These are phyloP conservation scores for Flaveria floridana DNA, from an alignment of 140 eudicot species.

Conservation along the genomic window DNA sequence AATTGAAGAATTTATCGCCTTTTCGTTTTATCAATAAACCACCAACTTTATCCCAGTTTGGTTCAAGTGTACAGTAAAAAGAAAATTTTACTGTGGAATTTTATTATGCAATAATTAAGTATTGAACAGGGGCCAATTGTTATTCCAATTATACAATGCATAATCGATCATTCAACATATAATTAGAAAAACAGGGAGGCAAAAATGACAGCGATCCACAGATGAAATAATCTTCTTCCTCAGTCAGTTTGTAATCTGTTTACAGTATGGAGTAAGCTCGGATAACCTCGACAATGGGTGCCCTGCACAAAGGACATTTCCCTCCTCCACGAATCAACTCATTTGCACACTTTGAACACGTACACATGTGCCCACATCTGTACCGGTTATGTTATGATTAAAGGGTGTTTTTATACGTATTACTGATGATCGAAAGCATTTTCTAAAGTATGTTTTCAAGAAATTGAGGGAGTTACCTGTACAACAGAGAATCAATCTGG, in stretches of 20 bases:
- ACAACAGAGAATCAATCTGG: slow-evolving; percentile 89
- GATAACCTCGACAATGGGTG: slow-evolving; percentile 90
- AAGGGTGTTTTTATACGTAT: not conserved
- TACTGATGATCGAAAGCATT: not conserved
- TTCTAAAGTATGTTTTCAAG: not conserved
- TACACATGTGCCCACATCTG: slow-evolving; percentile 99
- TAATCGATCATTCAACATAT: slow-evolving; percentile 39
- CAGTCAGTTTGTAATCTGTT: slow-evolving; percentile 41
- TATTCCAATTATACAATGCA: slow-evolving; percentile 51
- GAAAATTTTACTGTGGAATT: slow-evolving; percentile 23
- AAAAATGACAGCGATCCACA: slow-evolving; percentile 41
- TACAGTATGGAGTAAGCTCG: slow-evolving; percentile 97
- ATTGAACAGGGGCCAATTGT: slow-evolving; percentile 42
- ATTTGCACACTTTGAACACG: slow-evolving; percentile 91
- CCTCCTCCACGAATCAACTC: slow-evolving; percentile 95
- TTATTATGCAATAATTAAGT: slow-evolving; percentile 52
- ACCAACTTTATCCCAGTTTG: slow-evolving; percentile 17
- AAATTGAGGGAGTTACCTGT: slow-evolving; percentile 57
- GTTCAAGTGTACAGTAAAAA: not conserved
- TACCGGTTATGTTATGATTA: not conserved
- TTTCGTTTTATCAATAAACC: slow-evolving; percentile 19
- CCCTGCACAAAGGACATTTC: slow-evolving; percentile 92
- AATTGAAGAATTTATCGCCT: not conserved
- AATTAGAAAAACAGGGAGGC: slow-evolving; percentile 46
- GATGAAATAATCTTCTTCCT: slow-evolving; percentile 34